A percentile compares a stretch with the other conserved stretches of the same genome.
Evolutionary conservation across 345 rosid genomes (phyloP).

Genomic region (Garcia nutans): DNA sequence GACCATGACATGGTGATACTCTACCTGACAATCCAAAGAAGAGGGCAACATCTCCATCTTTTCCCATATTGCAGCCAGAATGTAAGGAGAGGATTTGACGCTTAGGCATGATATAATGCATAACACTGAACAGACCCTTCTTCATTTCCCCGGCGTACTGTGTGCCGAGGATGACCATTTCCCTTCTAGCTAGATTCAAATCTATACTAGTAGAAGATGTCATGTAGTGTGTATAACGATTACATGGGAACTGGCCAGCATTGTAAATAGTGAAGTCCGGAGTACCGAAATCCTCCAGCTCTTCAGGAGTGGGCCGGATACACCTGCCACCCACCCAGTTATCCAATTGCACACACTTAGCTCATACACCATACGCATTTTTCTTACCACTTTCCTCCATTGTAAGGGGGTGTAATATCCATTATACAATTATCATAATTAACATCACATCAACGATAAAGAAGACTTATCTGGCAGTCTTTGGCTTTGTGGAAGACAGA

Average conservation of each 20-base stretch:
- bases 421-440: slow-evolving; percentile 24
- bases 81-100: slow-evolving; percentile 91
- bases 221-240: slow-evolving; percentile 98
- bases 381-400: slow-evolving; percentile 29
- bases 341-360: slow-evolving; percentile 52
- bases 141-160: slow-evolving; percentile 99
- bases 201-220: slow-evolving; percentile 98
- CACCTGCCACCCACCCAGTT: slow-evolving; percentile 91
- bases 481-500: slow-evolving; percentile 19
- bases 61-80: slow-evolving; percentile 99
- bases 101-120: slow-evolving; percentile 99
- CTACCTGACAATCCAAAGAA: slow-evolving; percentile 99
- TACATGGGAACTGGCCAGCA: slow-evolving; percentile 99
- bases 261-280: slow-evolving; percentile 99
- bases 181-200: slow-evolving; percentile 84
- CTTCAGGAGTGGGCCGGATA: slow-evolving; percentile 94
- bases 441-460: slow-evolving; percentile 31
- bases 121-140: slow-evolving; percentile 96
- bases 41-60: slow-evolving; percentile 98
- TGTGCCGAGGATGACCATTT: slow-evolving; percentile 98
- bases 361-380: slow-evolving; percentile 35
- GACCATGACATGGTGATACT: slow-evolving; percentile 39
- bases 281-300: slow-evolving; percentile 96
- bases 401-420: slow-evolving; percentile 24
- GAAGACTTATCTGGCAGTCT: slow-evolving; percentile 33